Evolutionary conservation across 1,139 yeast genomes (phyloP), one percentile per base, ranked within the genome.

Genomic region (Scheffersomyces parashehatae): DNA sequence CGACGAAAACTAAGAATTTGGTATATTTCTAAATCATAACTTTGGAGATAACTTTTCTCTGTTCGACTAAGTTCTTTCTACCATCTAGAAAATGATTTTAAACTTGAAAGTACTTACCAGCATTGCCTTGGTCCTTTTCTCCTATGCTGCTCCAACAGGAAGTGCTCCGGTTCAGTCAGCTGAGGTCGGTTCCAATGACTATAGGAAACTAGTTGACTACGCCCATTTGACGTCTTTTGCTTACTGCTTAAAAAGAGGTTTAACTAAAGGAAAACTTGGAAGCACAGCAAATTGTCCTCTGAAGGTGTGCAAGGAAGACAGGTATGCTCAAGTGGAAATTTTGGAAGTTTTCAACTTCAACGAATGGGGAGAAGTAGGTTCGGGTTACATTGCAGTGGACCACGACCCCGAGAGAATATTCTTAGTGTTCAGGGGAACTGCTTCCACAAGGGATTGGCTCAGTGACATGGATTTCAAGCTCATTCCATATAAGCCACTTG

Each of bases 381-480:
- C 83, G 0, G 87, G 80, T 4, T 70, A 60, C 48, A 64, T 75
- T 40, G 82, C 77, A 1, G 52, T 72, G 5, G 81, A 82, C 52
- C 56, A 64, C 13, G 38, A 45, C 4, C 44, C 57, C 16, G 54
- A 68, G 44, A 58, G 68, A 49, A 60, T 83, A 28, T 45, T 73
- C 43, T 53, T 78, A 47, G 69, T 64, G 30, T 79, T 82, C 46
- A 70, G 87, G 59, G 88, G 89, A 2, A 79, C 86, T 0, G 68
- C 81, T 1, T 71, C 84, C 5, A 59, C 67, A 8, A 68, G 75
- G 36, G 91, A 84, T 53, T 77, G 86, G 82, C 48, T 71, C 14
- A 70, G 79, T 34, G 82, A 83, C 62, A 61, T 82, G 38, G 70
- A 72, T 41, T 65, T 73, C 33, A 45, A 67, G 9, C 81, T 81